A percentile compares a stretch with the other conserved stretches of the same genome.
Evolutionary conservation across 768 basidiomycete genomes (phyloP).

Genomic region (Rhodotorula babjevae): DNA sequence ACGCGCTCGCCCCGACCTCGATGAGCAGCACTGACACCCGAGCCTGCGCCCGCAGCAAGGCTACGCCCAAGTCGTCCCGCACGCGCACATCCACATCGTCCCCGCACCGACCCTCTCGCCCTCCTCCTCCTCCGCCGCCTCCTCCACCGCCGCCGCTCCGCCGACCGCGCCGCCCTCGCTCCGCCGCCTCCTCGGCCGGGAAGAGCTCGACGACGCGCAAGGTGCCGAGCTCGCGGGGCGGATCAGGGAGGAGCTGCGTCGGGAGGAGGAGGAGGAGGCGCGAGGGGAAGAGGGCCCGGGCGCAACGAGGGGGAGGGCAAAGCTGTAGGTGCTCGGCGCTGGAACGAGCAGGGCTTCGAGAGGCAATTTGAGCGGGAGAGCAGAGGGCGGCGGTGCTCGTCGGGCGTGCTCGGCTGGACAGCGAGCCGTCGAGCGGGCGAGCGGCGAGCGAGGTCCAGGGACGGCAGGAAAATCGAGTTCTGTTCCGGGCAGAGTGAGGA

Average conservation of each 20-base stretch:
- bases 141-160: not conserved
- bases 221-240: not conserved
- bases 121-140: not conserved
- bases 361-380: too few relatives aligned
- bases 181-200: not conserved
- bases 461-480: too few relatives aligned
- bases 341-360: too few relatives aligned
- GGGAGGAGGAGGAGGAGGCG: not conserved
- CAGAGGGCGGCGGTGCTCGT: too few relatives aligned
- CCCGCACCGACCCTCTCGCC: not conserved
- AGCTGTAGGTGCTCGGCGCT: not conserved
- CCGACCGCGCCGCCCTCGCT: not conserved
- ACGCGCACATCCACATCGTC: slow-evolving; percentile 28
- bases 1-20: too few relatives aligned
- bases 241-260: slow-evolving; percentile 17
- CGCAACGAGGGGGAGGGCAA: not conserved
- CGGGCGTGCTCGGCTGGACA: too few relatives aligned
- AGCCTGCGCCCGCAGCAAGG: slow-evolving; percentile 13
- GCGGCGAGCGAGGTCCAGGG: too few relatives aligned
- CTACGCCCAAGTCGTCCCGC: slow-evolving; percentile 31
- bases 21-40: too few relatives aligned
- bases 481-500: too few relatives aligned
- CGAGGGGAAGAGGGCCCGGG: not conserved
- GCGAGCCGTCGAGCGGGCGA: too few relatives aligned
- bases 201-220: slow-evolving; percentile 24